Percentiles rank a stretch among this genome's conserved stretches.
Conservation (phyloP, 306 rosid genomes). For the Casuarina glauca region DNA sequence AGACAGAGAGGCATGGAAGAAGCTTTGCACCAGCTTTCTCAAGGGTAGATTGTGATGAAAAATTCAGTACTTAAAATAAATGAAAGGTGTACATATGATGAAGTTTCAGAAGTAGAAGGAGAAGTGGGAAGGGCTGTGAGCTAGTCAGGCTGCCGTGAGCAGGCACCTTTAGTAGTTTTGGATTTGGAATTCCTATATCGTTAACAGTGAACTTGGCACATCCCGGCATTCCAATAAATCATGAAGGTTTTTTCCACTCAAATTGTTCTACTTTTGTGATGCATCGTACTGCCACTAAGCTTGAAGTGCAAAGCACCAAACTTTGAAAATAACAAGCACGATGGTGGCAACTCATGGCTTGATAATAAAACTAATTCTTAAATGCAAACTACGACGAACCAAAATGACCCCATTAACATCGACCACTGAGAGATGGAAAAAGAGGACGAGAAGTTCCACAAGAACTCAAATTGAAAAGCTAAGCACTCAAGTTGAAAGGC, state of each 20-base stretch:
- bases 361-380: no score
- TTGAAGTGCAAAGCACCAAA: no score
- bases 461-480: no score
- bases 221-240: background rate
- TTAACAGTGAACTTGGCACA: background rate
- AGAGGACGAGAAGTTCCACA: no score
- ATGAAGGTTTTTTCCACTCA: background rate
- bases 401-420: no score
- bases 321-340: no score
- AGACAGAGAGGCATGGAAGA: slow-evolving; percentile 68
- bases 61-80: background rate
- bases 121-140: background rate
- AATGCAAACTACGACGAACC: no score
- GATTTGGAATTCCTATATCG: background rate
- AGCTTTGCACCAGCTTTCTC: slow-evolving; percentile 59
- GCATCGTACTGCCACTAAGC: no score
- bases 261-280: background rate
- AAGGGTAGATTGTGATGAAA: slow-evolving; percentile 47
- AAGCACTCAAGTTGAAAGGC: no score
- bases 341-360: no score
- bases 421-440: no score
- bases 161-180: background rate
- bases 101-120: slow-evolving; percentile 2
- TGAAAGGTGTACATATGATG: slow-evolving; percentile 12
- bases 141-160: background rate